Base-by-base conservation (phyloP, 352 stramenopile species). In the Pythium pyrilobum region DNA sequence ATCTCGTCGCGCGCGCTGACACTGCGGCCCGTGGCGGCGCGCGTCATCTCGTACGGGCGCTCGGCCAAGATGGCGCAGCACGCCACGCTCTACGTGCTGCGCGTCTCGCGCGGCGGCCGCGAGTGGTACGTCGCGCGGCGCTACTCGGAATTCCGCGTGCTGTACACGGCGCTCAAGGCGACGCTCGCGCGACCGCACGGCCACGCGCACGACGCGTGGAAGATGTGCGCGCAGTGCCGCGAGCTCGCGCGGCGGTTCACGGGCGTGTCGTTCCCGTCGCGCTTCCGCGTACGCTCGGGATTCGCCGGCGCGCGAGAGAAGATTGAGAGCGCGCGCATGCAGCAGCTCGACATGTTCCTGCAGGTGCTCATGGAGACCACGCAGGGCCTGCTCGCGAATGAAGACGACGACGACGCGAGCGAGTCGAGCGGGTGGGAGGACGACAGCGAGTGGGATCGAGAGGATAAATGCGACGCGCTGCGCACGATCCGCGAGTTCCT, bases 81-180 rank as follows among this genome's bases (percentile, higher is more conserved):
- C 41, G 77, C 77, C 44, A 90, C 79, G 56, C 69, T 90, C 25
- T 90, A 88, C 51, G 79, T 90, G 25, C 73, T 90, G 31, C 79
- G 74, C 27, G 79, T 87, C 44, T 56, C 69, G 25, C 77, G 65
- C 38, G 74, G 71, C 44, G 72, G 75, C 13, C 50, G 60, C 36
- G 64, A 84, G 59, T 90, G 79, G 79, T 90, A 77, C 51, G 77
- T 90, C 29, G 79, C 79, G 58, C 75, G 80, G 33, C 79, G 79
- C 37, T 90, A 85, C 63, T 88, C 77, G 20, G 79, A 87, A 61
- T 90, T 90, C 55, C 79, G 79, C 27, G 64, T 63, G 33, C 62
- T 89, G 33, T 62, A 87, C 50, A 62, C 64, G 15, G 54, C 58
- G 32, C 63, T 90, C 18, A 60, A 59, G 27, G 48, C 36, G 3